These are phyloP conservation scores for Rhynchosporium graminicola DNA, from an alignment of 2,329 filamentous ascomycete genomes.

Conservation along the genomic window DNA sequence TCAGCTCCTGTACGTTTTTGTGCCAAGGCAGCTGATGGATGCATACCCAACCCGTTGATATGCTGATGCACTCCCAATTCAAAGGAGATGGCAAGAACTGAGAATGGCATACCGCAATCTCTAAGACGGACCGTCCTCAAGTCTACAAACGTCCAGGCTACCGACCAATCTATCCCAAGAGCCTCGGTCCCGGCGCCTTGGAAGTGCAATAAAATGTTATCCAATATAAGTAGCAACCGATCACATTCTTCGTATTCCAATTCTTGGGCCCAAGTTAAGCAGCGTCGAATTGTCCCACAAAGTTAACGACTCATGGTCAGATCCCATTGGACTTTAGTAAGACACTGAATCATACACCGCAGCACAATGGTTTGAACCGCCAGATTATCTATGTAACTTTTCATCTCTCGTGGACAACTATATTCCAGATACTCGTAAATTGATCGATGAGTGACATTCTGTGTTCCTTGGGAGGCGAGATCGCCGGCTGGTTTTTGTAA, in stretches of 20 bases:
- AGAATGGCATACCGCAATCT: background rate
- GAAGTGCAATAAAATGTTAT: background rate
- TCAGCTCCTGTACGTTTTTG: background rate
- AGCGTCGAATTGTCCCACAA: too few species aligned
- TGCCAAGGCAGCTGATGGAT: background rate
- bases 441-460: background rate
- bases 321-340: background rate
- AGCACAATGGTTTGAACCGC: background rate
- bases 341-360: background rate
- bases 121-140: background rate
- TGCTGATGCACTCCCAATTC: background rate
- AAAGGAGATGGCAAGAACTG: background rate
- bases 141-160: background rate
- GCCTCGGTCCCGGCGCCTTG: background rate
- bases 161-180: background rate
- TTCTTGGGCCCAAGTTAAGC: background rate
- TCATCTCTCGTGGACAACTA: background rate
- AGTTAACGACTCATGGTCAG: too few species aligned
- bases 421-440: background rate
- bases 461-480: background rate
- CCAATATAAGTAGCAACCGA: too few species aligned
- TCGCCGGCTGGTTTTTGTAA: background rate
- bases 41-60: background rate
- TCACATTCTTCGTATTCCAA: background rate
- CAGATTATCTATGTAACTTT: background rate